Evolutionary conservation across 495 filamentous ascomycete species (phyloP), one percentile per base, ranked within the genome.

Genomic region (Chaetomidium leptoderma): DNA sequence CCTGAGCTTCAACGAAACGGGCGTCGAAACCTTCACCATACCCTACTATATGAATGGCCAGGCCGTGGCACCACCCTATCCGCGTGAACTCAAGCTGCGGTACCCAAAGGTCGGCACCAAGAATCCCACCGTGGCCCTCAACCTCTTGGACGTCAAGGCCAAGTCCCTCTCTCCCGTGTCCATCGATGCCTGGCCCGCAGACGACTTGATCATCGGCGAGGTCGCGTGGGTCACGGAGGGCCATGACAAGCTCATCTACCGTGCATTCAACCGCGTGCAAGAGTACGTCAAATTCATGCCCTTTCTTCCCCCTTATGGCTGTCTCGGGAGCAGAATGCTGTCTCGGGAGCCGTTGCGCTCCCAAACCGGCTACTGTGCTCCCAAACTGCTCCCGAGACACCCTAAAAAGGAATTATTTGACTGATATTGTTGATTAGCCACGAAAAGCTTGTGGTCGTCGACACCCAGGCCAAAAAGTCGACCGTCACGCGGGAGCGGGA

Each of bases 31-130:
- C 0, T 85, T 79, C 56, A 78, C 76, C 2, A 71, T 85, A 10
- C 78, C 78, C 0, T 83, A 84, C 60, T 84, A 79, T 59, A 83
- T 83, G 81, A 70, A 74, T 32, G 63, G 71, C 36, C 63, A 76
- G 45, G 62, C 67, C 13, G 59, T 68, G 7, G 76, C 81, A 0
- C 80, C 81, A 1, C 59, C 71, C 0, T 84, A 85, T 57, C 79
- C 81, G 0, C 59, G 68, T 2, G 73, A 81, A 33, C 67, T 82
- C 2, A 72, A 81, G 14, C 50, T 84, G 42, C 67, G 81, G 10
- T 82, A 83, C 58, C 81, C 81, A 14, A 83, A 85, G 63, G 80
- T 82, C 17, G 79, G 81, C n/a, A 75, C 74, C 42, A 78, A 66
- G 29, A 83, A 83, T 52, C 80, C 82, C 11, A 81, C 77, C 0